phyloP scores from a whole-genome alignment of 805 yeast genomes.

The Metschnikowia reukaufii region DNA sequence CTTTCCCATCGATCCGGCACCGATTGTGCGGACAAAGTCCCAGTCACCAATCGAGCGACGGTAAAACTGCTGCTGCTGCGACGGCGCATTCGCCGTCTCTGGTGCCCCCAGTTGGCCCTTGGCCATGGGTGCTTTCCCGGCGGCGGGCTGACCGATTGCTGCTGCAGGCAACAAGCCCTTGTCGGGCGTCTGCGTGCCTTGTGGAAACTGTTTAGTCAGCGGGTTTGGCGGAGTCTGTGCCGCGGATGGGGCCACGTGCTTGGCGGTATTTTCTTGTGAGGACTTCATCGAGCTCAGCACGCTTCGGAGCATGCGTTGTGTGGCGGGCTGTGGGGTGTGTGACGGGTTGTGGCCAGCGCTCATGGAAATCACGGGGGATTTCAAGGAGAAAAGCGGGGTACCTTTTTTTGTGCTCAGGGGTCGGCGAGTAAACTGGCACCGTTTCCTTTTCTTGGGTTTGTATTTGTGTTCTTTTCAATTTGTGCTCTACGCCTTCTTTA shows the following conservation, averaged over 20 bases:
- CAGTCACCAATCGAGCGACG: slow-evolving; percentile 93
- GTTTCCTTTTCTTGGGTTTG: not conserved
- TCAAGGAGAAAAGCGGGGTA: too few relatives aligned
- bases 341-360: slow-evolving; percentile 3
- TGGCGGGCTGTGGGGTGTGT: slow-evolving; percentile 48
- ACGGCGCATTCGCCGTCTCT: slow-evolving; percentile 1
- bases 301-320: slow-evolving; percentile 67
- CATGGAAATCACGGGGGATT: not conserved
- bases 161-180: slow-evolving; percentile 18
- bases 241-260: too few relatives aligned
- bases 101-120: not conserved
- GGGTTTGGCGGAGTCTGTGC: slow-evolving; percentile 1
- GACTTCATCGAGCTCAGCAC: slow-evolving; percentile 25
- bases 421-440: not conserved
- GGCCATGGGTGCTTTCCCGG: not conserved
- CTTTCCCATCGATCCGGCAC: slow-evolving; percentile 99
- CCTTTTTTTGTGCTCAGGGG: too few relatives aligned
- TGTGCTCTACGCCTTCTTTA: not conserved
- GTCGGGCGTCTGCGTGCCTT: slow-evolving; percentile 2
- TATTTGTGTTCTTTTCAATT: too few relatives aligned
- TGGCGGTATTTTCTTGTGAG: slow-evolving; percentile 5
- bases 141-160: slow-evolving; percentile 7
- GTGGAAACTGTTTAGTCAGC: not conserved
- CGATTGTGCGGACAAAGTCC: slow-evolving; percentile 93
- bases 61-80: slow-evolving; percentile 55